Evolutionary conservation across 495 filamentous ascomycete species (phyloP), one percentile per base, ranked within the genome.

Genomic region (Pseudomonodictys pantanalensis): DNA sequence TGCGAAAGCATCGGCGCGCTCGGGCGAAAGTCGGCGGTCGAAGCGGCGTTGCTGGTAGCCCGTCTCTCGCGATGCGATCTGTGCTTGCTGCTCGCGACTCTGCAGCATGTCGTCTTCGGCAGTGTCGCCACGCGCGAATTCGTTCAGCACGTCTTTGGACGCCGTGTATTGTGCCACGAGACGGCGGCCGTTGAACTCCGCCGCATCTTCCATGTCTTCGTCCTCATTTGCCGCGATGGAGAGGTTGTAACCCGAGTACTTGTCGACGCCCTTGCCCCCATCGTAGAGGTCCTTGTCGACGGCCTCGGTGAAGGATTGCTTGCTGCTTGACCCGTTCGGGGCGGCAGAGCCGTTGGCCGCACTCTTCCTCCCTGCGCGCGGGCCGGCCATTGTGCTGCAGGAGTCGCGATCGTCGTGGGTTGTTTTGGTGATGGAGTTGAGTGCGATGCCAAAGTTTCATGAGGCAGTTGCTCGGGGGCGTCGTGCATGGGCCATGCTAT

Each of bases 151-250:
- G 50, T 85, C 83, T 65, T 82, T 84, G 15, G 91, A 90, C 18
- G 95, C 95, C 11, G 95, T 99, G 74, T 97, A 99, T 74, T 99
- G 95, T 56, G 92, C 95, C 26, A 97, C 91, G 57, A 99, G 77
- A 65, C 87, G 83, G 68, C 88, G 83, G 64, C 84, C 82, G 52
- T 79, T 85, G 68, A 89, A 85, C 62, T 76, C 84, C 69, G 90
- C 86, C 61, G 78, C 84, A 82, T 91, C 91, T 44, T 81, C 79
- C 76, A 89, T 90, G 32, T 89, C 86, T 32, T 91, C 91, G 62
- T 91, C 90, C 67, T 95, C 91, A 72, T 84, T 85, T 10, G 83
- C 82, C 35, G 93, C 87, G 64, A 99, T 93, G 18, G 90, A 90
- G 1, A 81, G 87, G 70, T 92, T 87, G 73, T 97, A 99, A 55